A percentile compares a stretch with the other conserved stretches of the same genome.
These are phyloP conservation scores for Claviceps sp. DNA, from an alignment of 2,329 filamentous ascomycete species.

Conservation along the genomic window DNA sequence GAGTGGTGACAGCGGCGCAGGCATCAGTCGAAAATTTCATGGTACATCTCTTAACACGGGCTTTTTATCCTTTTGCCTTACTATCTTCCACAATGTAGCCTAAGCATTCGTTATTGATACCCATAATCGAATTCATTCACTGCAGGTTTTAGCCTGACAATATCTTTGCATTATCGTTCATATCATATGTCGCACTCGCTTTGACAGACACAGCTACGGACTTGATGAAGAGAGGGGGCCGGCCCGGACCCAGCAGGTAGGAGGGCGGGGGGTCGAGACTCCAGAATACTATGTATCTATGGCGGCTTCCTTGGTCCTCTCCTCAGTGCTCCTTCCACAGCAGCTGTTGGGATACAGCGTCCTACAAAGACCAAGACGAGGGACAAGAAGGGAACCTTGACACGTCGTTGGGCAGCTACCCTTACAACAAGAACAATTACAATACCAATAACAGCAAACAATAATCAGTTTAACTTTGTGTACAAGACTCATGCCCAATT, in stretches of 20 bases:
- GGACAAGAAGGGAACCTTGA: not conserved
- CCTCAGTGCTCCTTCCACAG: conserved; percentile 3
- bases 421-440: not conserved
- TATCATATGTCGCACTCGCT: not conserved
- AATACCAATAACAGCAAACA: not conserved
- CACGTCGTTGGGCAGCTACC: not conserved
- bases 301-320: not conserved
- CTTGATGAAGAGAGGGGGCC: not conserved
- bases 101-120: conserved; percentile 4
- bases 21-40: not conserved
- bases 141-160: not conserved
- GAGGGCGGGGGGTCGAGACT: not conserved
- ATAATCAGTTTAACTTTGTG: not conserved
- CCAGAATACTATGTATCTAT: not conserved
- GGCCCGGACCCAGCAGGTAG: not conserved
- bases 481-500: not conserved
- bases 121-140: not conserved
- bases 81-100: not conserved
- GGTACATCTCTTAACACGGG: not conserved
- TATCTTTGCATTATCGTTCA: not conserved
- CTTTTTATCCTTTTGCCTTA: not conserved
- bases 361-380: not conserved
- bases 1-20: not conserved
- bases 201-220: not conserved
- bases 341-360: not conserved